Conservation (phyloP, 1,139 yeast species). For the Scheffersomyces parashehatae region DNA sequence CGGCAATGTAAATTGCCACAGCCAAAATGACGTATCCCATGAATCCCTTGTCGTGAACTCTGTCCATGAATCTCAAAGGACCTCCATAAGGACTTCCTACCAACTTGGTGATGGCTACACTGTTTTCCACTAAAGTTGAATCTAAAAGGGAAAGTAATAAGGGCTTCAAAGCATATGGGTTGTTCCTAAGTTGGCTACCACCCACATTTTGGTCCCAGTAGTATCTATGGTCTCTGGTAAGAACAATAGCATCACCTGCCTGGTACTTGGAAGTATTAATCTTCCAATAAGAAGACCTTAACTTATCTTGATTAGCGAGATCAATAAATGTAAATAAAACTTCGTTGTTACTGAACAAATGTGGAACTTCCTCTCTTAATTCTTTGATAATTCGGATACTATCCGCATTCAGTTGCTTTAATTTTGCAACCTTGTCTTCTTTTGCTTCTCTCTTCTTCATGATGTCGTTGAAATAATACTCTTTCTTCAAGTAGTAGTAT, state of each 20-base stretch:
- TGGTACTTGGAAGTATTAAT: conserved; percentile 31
- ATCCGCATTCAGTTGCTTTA: conserved; percentile 46
- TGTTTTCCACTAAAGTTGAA: conserved; percentile 18
- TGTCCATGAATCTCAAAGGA: conserved; percentile 41
- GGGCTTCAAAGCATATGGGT: conserved; percentile 28
- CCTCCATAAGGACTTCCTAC: conserved; percentile 48
- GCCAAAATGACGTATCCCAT: conserved; percentile 40
- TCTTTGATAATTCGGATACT: conserved; percentile 42
- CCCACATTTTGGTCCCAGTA: conserved; percentile 33
- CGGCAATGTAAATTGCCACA: conserved; percentile 4
- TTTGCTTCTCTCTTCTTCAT: conserved; percentile 43
- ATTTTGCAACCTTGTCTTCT: conserved; percentile 35
- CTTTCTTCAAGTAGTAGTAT: conserved; percentile 47
- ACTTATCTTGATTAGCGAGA: conserved; percentile 32
- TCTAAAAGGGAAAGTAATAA: conserved; percentile 36
- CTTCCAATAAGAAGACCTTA: conserved; percentile 46
- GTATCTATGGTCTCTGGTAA: conserved; percentile 30
- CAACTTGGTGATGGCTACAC: conserved; percentile 19
- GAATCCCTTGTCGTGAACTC: conserved; percentile 45
- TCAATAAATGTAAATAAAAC: conserved; percentile 56
- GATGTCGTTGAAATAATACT: conserved; percentile 43
- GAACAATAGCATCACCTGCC: conserved; percentile 45
- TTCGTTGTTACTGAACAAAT: conserved; percentile 43
- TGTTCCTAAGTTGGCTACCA: conserved; percentile 30
- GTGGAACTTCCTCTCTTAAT: conserved; percentile 51